Conservation (phyloP, 495 filamentous ascomycete genomes). For the Penicillium longicatenatum region DNA sequence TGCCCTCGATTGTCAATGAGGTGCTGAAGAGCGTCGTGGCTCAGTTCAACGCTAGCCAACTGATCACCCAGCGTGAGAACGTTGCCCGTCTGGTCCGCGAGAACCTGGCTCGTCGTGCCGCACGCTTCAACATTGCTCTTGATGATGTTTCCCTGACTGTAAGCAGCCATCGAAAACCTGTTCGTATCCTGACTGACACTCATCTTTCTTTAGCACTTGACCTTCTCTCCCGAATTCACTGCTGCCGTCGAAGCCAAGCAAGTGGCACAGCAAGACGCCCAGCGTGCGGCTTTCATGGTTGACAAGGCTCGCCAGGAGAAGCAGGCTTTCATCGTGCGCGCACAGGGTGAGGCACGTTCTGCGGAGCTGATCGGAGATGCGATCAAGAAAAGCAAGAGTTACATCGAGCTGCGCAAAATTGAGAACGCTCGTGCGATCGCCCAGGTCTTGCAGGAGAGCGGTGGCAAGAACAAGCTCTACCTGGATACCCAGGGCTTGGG, state of each 20-base stretch:
- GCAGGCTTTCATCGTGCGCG: constrained; percentile 96
- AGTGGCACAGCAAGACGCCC: constrained; percentile 97
- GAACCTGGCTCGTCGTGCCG: constrained; percentile 85
- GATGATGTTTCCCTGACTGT: constrained; percentile 98
- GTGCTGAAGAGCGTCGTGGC: constrained; percentile 98
- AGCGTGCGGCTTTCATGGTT: constrained; percentile 94
- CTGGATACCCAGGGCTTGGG: constrained; percentile 88
- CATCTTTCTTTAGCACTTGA: constrained; percentile 70
- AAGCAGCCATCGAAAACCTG: constrained; percentile 31
- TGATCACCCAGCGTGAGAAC: constrained; percentile 98
- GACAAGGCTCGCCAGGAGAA: constrained; percentile 99
- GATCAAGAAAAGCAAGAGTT: constrained; percentile 97
- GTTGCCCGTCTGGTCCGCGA: constrained; percentile 89
- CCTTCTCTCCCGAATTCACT: constrained; percentile 99
- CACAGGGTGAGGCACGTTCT: constrained; percentile 98
- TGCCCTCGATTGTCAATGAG: constrained; percentile 98
- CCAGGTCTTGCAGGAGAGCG: constrained; percentile 74
- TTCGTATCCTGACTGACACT: constrained; percentile 20
- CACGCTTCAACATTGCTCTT: constrained; percentile 93
- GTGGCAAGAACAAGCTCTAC: constrained; percentile 91
- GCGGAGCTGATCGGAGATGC: constrained; percentile 98
- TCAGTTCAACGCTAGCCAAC: constrained; percentile 97
- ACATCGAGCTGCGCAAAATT: constrained; percentile 95
- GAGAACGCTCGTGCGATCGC: constrained; percentile 94
- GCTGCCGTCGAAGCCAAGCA: constrained; percentile 99